Percentiles rank a stretch among this genome's conserved stretches.
Conservation (phyloP, 495 filamentous ascomycete genomes). For the Saxispiralis lemnorum region DNA sequence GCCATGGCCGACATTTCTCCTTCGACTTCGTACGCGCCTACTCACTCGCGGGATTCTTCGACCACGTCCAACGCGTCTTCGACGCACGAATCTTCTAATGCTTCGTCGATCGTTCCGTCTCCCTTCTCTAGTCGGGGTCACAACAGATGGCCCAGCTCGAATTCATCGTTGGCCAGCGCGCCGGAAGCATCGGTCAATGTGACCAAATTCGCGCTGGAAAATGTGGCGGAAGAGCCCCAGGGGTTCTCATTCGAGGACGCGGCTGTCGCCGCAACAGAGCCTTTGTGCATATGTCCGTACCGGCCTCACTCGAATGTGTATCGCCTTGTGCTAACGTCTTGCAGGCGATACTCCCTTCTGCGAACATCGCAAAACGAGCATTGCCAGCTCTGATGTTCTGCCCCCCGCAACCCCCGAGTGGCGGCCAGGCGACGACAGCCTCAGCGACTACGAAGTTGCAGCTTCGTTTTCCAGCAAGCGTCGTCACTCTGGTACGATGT, state of each 20-base stretch:
- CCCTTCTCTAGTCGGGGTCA: conserved; percentile 40
- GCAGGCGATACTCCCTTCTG: conserved; percentile 14
- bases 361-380: conserved; percentile 5
- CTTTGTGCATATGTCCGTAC: conserved; percentile 12
- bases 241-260: too few species aligned
- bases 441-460: not conserved
- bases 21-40: not conserved
- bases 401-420: not conserved
- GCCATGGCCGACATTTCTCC: not conserved
- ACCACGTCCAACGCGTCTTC: conserved; percentile 38
- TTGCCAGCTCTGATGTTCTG: not conserved
- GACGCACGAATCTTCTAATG: conserved; percentile 38
- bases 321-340: conserved; percentile 1
- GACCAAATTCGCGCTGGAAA: conserved; percentile 8
- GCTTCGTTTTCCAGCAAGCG: not conserved
- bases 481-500: conserved; percentile 6
- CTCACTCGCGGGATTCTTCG: conserved; percentile 18
- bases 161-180: conserved; percentile 41
- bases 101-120: conserved; percentile 42
- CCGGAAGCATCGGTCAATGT: conserved; percentile 27
- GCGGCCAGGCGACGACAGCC: not conserved
- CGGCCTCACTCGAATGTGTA: not conserved
- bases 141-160: conserved; percentile 42
- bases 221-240: conserved; percentile 12
- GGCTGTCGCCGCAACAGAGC: not conserved